Conservation (phyloP, 306 rosid genomes). For the Cicer pinnatifidum region DNA sequence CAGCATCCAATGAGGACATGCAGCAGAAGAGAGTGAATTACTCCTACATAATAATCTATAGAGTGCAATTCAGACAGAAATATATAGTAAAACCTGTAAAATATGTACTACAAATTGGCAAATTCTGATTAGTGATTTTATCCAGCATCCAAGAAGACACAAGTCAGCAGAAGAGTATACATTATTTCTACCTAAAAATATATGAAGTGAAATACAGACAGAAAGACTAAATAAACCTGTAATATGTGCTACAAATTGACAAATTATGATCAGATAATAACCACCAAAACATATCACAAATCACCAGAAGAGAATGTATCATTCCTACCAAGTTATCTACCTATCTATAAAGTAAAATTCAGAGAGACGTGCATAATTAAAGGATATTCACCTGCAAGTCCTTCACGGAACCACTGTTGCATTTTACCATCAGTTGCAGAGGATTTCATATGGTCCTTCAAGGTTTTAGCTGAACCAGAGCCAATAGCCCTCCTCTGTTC, state of each 20-base stretch:
- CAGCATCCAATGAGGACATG: slow-evolving; percentile 16
- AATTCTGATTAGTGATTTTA: slow-evolving; percentile 14
- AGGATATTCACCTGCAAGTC: slow-evolving; percentile 73
- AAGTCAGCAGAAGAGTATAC: neutral
- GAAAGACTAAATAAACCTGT: slow-evolving; percentile 2
- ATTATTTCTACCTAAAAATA: slow-evolving; percentile 24
- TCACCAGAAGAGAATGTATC: slow-evolving; percentile 22
- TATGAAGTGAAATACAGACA: neutral
- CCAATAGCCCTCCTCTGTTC: slow-evolving; percentile 73
- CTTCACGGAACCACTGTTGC: slow-evolving; percentile 99
- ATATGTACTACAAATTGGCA: neutral
- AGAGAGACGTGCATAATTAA: slow-evolving; percentile 5
- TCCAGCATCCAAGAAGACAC: slow-evolving; percentile 23
- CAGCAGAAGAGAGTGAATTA: neutral
- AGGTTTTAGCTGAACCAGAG: slow-evolving; percentile 59
- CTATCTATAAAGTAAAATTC: slow-evolving; percentile 9
- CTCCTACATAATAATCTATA: slow-evolving; percentile 25
- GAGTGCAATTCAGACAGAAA: neutral
- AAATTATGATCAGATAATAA: slow-evolving; percentile 28
- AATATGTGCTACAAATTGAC: slow-evolving; percentile 1
- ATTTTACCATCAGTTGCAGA: slow-evolving; percentile 79
- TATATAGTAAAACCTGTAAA: neutral
- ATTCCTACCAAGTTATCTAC: slow-evolving; percentile 21
- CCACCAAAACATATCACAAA: slow-evolving; percentile 22
- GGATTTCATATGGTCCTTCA: slow-evolving; percentile 65